These are phyloP conservation scores for Monosporozyma yasuniensis DNA, from an alignment of 805 yeast species.

Conservation along the genomic window DNA sequence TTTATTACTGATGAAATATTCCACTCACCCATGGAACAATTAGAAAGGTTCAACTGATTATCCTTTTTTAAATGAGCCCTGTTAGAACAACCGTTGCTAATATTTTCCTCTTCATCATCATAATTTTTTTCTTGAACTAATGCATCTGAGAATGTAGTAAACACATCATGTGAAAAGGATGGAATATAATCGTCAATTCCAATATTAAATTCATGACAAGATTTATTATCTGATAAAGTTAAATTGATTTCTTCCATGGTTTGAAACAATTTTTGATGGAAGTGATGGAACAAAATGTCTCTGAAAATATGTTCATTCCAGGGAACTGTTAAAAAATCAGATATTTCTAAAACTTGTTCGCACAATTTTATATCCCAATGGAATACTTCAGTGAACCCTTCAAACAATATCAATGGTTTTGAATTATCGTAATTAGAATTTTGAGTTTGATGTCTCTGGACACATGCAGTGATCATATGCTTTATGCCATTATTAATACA, in stretches of 20 bases:
- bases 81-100: too few relatives aligned
- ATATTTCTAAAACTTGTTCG: constrained; percentile 7
- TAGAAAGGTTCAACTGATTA: neutral
- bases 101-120: neutral
- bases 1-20: neutral
- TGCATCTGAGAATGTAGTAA: neutral
- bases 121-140: neutral
- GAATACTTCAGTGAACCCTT: constrained; percentile 17
- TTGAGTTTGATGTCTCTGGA: neutral
- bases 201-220: neutral
- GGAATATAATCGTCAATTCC: neutral
- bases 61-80: too few relatives aligned
- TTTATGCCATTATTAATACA: neutral
- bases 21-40: neutral
- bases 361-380: constrained; percentile 15
- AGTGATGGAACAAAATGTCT: neutral
- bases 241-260: neutral
- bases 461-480: neutral
- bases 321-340: constrained; percentile 15
- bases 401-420: constrained; percentile 15
- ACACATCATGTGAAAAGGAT: neutral
- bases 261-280: neutral
- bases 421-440: neutral
- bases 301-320: constrained; percentile 15
- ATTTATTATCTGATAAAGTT: neutral